Percentiles rank a stretch among this genome's conserved stretches.
Conservation (phyloP, 306 rosid genomes). For the Vachellia pachyceras region DNA sequence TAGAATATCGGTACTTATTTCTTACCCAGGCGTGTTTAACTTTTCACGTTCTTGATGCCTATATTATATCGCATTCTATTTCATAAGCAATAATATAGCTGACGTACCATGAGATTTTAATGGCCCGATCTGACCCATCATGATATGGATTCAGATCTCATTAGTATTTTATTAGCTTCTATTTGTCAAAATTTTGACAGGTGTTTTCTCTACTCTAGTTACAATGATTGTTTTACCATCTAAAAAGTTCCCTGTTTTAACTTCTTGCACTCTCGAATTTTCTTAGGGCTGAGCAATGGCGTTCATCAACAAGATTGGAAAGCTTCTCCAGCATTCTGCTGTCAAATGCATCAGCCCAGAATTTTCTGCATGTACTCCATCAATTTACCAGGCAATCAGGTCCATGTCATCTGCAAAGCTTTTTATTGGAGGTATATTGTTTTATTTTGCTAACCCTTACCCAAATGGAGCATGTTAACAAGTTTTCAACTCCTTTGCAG, state of each 20-base stretch:
- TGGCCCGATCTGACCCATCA: neutral
- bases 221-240: neutral
- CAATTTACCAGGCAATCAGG: constrained; percentile 52
- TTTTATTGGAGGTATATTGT: constrained; percentile 55
- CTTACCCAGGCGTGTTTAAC: constrained; percentile 14
- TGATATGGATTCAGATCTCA: neutral
- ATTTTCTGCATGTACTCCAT: constrained; percentile 45
- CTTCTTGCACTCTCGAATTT: neutral
- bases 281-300: constrained; percentile 48
- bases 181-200: neutral
- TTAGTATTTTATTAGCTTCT: neutral
- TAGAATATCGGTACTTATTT: neutral
- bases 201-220: neutral
- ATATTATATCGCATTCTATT: neutral
- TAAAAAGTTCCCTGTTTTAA: neutral
- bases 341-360: constrained; percentile 49
- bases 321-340: constrained; percentile 49
- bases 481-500: constrained; percentile 38
- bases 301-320: constrained; percentile 49
- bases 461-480: constrained; percentile 1
- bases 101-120: constrained; percentile 7
- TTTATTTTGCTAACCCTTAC: neutral
- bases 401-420: constrained; percentile 56
- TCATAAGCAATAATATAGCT: neutral
- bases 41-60: neutral